phyloP scores from a whole-genome alignment of 257 asterid genomes.

The Ligustrum vulgare region DNA sequence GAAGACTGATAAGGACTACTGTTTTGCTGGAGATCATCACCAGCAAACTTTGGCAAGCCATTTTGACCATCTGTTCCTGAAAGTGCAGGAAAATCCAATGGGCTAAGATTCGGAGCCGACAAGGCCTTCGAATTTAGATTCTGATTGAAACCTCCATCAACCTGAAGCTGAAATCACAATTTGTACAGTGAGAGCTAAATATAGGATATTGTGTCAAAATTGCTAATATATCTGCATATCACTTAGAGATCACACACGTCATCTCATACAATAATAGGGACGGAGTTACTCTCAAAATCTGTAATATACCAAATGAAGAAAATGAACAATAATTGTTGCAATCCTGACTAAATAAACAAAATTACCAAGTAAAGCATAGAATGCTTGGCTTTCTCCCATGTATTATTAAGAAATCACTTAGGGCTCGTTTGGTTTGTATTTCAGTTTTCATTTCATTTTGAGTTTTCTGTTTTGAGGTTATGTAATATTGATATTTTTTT shows the following conservation, averaged over 20 bases:
- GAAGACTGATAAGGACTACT: constrained; percentile 36
- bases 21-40: constrained; percentile 38
- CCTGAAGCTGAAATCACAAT: constrained; percentile 58
- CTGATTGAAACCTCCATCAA: constrained; percentile 64
- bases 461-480: too few relatives aligned
- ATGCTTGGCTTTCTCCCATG: background rate
- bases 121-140: constrained; percentile 54
- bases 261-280: background rate
- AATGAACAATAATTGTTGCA: background rate
- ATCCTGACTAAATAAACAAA: background rate
- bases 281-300: background rate
- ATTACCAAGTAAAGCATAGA: background rate
- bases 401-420: background rate
- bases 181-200: background rate
- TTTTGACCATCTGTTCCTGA: constrained; percentile 34
- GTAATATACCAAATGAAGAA: background rate
- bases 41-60: constrained; percentile 30
- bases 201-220: background rate
- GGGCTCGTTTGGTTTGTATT: too few relatives aligned
- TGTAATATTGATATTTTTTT: too few relatives aligned
- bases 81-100: constrained; percentile 93
- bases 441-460: too few relatives aligned
- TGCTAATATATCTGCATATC: background rate
- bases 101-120: constrained; percentile 67
- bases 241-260: background rate